phyloP scores from a whole-genome alignment of 148 eudicot species.

The Rheum nobile region DNA sequence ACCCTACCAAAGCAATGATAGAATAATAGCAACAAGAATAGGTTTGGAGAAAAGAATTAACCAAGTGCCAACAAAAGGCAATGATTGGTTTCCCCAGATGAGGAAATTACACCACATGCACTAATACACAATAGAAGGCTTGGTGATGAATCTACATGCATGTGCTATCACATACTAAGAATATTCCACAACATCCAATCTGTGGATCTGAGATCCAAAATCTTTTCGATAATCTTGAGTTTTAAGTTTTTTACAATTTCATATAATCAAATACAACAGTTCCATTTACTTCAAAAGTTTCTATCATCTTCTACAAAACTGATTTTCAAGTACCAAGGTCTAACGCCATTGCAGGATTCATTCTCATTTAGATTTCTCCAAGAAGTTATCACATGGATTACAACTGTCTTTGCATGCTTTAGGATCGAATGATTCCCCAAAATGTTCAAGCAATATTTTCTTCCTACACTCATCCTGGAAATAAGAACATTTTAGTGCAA shows the following conservation, averaged over 20 bases:
- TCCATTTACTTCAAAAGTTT: not conserved
- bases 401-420: constrained; percentile 58
- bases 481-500: constrained; percentile 1
- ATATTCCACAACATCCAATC: not conserved
- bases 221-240: not conserved
- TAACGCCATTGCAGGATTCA: not conserved
- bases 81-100: not conserved
- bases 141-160: not conserved
- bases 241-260: not conserved
- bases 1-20: not conserved
- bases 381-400: constrained; percentile 89
- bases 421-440: constrained; percentile 68
- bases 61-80: too few relatives aligned
- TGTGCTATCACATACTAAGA: not conserved
- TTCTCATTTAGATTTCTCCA: constrained; percentile 31
- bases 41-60: not conserved
- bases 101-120: not conserved
- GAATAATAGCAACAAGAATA: not conserved
- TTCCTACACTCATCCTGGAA: constrained; percentile 81
- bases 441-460: constrained; percentile 72
- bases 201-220: not conserved
- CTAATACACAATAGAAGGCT: not conserved
- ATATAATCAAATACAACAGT: too few relatives aligned
- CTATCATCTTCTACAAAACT: not conserved
- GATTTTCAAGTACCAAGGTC: not conserved